Evolutionary conservation across 371 early-diverging fungal genomes (phyloP).

Genomic region (Chytridiales sp.): DNA sequence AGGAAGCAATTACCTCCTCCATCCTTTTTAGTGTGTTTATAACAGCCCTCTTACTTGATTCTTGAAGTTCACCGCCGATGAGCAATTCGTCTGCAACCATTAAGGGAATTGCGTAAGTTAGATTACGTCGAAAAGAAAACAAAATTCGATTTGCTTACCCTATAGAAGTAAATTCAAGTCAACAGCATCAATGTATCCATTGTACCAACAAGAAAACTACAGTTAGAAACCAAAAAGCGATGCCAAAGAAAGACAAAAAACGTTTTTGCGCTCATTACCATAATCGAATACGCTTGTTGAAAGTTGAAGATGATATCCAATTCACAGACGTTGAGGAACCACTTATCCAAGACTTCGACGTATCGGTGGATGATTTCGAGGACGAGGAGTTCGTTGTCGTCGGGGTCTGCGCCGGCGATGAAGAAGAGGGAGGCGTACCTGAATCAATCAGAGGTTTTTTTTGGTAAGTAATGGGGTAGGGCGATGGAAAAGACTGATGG

Average conservation of each 20-base stretch:
- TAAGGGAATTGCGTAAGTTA: slow-evolving; percentile 14
- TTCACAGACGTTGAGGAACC: slow-evolving; percentile 92
- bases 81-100: slow-evolving; percentile 58
- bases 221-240: background rate
- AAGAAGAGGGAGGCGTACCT: slow-evolving; percentile 96
- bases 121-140: background rate
- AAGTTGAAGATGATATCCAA: slow-evolving; percentile 71
- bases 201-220: background rate
- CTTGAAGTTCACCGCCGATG: slow-evolving; percentile 55
- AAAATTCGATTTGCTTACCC: background rate
- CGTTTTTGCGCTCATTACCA: slow-evolving; percentile 23
- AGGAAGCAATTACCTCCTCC: slow-evolving; percentile 35
- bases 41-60: slow-evolving; percentile 49
- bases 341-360: slow-evolving; percentile 95
- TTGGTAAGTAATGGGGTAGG: background rate
- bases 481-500: background rate
- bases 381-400: slow-evolving; percentile 91
- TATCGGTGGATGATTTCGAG: slow-evolving; percentile 96
- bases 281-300: slow-evolving; percentile 55
- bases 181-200: background rate
- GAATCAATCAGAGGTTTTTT: slow-evolving; percentile 7
- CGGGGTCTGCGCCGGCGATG: slow-evolving; percentile 85
- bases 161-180: background rate
- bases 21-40: slow-evolving; percentile 51
- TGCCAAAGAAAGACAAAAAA: background rate